Conservation (phyloP, 2,329 filamentous ascomycete genomes). For the Penicillium sumatraense region DNA sequence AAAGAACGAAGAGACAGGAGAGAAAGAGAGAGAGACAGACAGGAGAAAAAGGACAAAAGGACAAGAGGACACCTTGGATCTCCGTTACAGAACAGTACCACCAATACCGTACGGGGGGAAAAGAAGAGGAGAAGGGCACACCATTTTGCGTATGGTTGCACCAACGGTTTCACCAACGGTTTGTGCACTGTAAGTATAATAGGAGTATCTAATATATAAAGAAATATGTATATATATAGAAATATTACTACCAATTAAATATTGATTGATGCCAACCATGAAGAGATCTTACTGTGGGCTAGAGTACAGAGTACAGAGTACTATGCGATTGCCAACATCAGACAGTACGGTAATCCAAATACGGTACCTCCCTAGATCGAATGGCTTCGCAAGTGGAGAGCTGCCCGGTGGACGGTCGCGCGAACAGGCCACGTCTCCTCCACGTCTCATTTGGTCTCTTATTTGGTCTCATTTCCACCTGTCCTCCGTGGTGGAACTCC, state of each 20-base stretch:
- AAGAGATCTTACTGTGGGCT: too few relatives aligned
- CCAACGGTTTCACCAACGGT: background rate
- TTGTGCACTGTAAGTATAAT: background rate
- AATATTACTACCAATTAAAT: too few relatives aligned
- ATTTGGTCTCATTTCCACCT: conserved; percentile 15
- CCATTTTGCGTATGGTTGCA: background rate
- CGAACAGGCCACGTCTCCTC: conserved; percentile 34
- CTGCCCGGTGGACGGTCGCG: conserved; percentile 4
- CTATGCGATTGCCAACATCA: too few relatives aligned
- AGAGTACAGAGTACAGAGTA: too few relatives aligned
- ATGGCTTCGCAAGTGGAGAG: conserved; percentile 7
- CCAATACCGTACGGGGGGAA: too few relatives aligned
- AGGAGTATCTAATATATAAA: too few relatives aligned
- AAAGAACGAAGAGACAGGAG: conserved; percentile 22
- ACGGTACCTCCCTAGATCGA: background rate
- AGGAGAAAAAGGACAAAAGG: conserved; percentile 23
- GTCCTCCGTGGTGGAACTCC: background rate
- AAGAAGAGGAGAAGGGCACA: background rate
- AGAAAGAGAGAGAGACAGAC: conserved; percentile 8
- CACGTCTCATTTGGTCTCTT: too few relatives aligned
- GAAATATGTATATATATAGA: too few relatives aligned
- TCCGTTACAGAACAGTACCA: conserved; percentile 12
- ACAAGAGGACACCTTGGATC: background rate
- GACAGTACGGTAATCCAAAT: background rate
- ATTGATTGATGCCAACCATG: too few relatives aligned